Evolutionary conservation across 1,139 yeast genomes (phyloP).

Genomic region (Entelexis paramagnoliae): DNA sequence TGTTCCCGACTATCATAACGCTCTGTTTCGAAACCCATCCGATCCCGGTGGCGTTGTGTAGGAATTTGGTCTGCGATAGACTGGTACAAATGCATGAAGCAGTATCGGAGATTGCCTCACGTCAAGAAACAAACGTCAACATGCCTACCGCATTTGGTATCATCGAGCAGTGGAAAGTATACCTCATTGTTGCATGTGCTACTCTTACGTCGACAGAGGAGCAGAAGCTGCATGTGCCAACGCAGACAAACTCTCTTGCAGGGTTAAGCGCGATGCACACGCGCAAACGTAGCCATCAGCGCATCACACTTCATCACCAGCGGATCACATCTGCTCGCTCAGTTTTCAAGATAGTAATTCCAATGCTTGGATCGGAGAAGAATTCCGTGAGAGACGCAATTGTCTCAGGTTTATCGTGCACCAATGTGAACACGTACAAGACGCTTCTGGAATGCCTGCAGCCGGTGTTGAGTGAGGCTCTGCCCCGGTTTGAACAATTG

Average conservation of each 20-base stretch:
- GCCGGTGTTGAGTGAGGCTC: slow-evolving; percentile 39
- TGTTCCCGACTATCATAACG: slow-evolving; percentile 65
- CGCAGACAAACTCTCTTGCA: slow-evolving; percentile 15
- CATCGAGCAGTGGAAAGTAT: slow-evolving; percentile 81
- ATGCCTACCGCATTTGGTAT: slow-evolving; percentile 27
- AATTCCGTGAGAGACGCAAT: slow-evolving; percentile 72
- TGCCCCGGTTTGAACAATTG: slow-evolving; percentile 7
- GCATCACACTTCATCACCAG: slow-evolving; percentile 76
- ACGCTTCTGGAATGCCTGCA: slow-evolving; percentile 74
- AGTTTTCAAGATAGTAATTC: slow-evolving; percentile 78
- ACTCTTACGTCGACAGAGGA: slow-evolving; percentile 85
- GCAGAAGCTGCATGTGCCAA: slow-evolving; percentile 57
- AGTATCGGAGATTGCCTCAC: slow-evolving; percentile 53
- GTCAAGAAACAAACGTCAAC: slow-evolving; percentile 25
- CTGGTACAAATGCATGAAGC: slow-evolving; percentile 83
- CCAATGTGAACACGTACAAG: slow-evolving; percentile 79
- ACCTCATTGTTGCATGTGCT: slow-evolving; percentile 82
- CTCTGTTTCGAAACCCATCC: slow-evolving; percentile 77
- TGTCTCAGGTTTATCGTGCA: slow-evolving; percentile 75
- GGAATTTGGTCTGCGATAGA: slow-evolving; percentile 84
- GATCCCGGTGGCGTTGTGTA: slow-evolving; percentile 83
- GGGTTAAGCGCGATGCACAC: slow-evolving; percentile 36
- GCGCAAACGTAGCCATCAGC: slow-evolving; percentile 54
- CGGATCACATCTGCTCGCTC: slow-evolving; percentile 88
- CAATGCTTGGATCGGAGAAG: slow-evolving; percentile 63